Base-by-base conservation (phyloP, 2,329 filamentous ascomycete genomes). In the Monilinia laxa region DNA sequence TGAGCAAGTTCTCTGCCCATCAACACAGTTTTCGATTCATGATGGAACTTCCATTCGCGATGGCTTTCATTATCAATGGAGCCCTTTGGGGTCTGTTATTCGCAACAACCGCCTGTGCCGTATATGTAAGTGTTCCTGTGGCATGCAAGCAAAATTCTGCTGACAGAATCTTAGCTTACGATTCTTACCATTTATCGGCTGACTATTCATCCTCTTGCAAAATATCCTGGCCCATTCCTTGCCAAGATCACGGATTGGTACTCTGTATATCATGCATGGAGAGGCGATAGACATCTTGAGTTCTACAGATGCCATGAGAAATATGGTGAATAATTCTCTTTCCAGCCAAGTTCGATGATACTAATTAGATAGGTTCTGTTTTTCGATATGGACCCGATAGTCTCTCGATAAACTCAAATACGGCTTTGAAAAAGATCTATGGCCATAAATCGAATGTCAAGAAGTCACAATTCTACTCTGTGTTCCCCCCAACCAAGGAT, bases 301-400 rank as follows among this genome's bases (percentile, higher is more conserved):
- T 75, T 78, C n/a, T 74, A 69, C 23, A 59, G 69, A 25, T 76
- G 72, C 42, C 78, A 80, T 70, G 51, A 76, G 62, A 77, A 72
- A 74, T 79, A 79, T 67, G 78, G 78, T 77, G 63, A 25, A 18
- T n/a, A 52, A 31, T 28, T 54, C 38, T 31, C 16, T 42, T 23
- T 4, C 14, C 2, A 20, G 2, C 11, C 1, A 14, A 31, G 18
- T 11, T 40, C 28, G 10, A 38, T 14, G n/a, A 25, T 38, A 56
- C 70, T 68, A 59, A 63, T 67, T 35, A 14, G n/a, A 5, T 73
- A 87, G 85, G 86, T 72, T 79, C 81, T 18, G 77, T 87, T 58
- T 89, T 94, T 25, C 90, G 92, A 38, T 91, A 90, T 71, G 90
- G 90, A 0, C 92, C 92, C 55, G 92, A 92, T 77, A 86, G 85